Evolutionary conservation across 805 yeast species (phyloP).

Genomic region (Saccharomyces kudriavzevii): DNA sequence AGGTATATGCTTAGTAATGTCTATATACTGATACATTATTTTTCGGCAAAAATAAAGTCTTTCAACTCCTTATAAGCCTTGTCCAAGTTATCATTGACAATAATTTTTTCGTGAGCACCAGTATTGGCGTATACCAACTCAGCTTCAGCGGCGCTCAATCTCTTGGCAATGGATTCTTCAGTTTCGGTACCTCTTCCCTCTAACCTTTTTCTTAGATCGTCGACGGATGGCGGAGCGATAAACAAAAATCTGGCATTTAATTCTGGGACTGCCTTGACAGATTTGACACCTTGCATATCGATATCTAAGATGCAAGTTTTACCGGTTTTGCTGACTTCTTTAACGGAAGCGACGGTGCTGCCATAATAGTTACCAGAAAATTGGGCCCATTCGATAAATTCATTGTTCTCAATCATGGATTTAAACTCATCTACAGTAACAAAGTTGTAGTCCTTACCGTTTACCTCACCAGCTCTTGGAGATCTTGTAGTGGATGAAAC

Average conservation of each 20-base stretch:
- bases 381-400: constrained; percentile 95
- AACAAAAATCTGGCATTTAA: constrained; percentile 81
- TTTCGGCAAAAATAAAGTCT: constrained; percentile 54
- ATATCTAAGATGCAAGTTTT: constrained; percentile 87
- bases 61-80: constrained; percentile 77
- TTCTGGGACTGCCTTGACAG: constrained; percentile 66
- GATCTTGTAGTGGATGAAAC: constrained; percentile 80
- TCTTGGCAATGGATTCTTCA: constrained; percentile 69
- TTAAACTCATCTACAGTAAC: constrained; percentile 73
- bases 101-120: constrained; percentile 84
- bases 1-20: neutral
- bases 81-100: constrained; percentile 88
- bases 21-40: neutral
- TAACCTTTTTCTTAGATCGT: constrained; percentile 64
- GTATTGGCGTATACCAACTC: constrained; percentile 84
- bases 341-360: constrained; percentile 79
- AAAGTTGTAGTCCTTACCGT: constrained; percentile 88
- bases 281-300: constrained; percentile 97
- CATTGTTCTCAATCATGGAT: constrained; percentile 58
- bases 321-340: constrained; percentile 46
- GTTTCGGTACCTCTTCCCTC: constrained; percentile 93
- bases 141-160: constrained; percentile 77
- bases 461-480: constrained; percentile 86
- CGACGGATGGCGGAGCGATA: constrained; percentile 88
- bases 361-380: constrained; percentile 98